These are phyloP conservation scores for Aspergillus mulundensis DNA, from an alignment of 495 filamentous ascomycete species.

Conservation along the genomic window DNA sequence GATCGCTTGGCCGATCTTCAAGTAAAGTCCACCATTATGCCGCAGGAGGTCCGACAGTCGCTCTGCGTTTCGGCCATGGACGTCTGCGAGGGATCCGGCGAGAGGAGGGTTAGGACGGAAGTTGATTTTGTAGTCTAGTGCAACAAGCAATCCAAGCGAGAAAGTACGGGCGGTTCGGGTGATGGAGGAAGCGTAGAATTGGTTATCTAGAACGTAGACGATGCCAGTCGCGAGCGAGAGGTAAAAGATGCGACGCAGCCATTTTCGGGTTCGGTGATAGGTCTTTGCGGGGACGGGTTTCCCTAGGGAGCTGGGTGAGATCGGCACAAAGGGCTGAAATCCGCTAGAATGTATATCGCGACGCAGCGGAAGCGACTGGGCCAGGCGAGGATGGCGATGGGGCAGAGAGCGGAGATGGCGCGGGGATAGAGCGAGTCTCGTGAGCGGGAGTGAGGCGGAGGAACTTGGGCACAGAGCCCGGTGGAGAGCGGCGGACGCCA, in stretches of 20 bases:
- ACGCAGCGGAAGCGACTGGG: constrained; percentile 10
- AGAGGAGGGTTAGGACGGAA: constrained; percentile 74
- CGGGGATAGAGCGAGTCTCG: constrained; percentile 2
- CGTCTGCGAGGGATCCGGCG: constrained; percentile 59
- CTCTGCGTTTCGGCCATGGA: constrained; percentile 81
- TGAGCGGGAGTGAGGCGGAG: neutral
- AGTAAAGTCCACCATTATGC: constrained; percentile 85
- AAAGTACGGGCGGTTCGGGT: constrained; percentile 81
- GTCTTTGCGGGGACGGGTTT: constrained; percentile 61
- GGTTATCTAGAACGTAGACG: constrained; percentile 62
- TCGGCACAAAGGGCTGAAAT: constrained; percentile 74
- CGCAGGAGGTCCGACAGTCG: constrained; percentile 73
- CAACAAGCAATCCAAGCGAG: constrained; percentile 70
- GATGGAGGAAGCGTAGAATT: constrained; percentile 72
- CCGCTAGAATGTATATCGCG: constrained; percentile 29
- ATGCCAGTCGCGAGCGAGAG: constrained; percentile 54
- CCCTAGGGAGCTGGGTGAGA: constrained; percentile 74
- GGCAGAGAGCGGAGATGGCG: constrained; percentile 10
- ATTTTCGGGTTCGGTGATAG: constrained; percentile 66
- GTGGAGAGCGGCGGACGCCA: constrained; percentile 28
- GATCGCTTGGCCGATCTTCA: constrained; percentile 97
- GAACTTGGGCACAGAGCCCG: constrained; percentile 23
- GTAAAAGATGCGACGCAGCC: constrained; percentile 67
- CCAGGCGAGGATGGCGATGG: constrained; percentile 9
- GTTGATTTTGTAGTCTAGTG: constrained; percentile 93